Percentiles rank a stretch among this genome's conserved stretches.
Conservation (phyloP, 441 rosid species). For the Mallotus japonicus region DNA sequence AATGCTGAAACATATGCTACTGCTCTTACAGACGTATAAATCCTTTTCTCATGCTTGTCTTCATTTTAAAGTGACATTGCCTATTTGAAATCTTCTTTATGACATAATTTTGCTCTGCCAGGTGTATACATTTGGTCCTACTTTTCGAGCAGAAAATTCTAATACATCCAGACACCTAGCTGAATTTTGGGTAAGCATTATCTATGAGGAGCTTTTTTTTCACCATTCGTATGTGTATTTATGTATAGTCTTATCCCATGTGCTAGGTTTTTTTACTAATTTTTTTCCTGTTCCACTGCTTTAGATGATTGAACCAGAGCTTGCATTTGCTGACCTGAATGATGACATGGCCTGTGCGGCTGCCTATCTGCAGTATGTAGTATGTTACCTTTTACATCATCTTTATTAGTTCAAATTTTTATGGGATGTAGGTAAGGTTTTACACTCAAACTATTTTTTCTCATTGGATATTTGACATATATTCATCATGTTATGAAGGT, state of each 20-base stretch:
- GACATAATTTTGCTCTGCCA: constrained; percentile 25
- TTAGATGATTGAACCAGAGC: constrained; percentile 99
- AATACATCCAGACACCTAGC: constrained; percentile 94
- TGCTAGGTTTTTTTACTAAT: constrained; percentile 14
- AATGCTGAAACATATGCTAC: constrained; percentile 96
- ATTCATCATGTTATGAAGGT: constrained; percentile 48
- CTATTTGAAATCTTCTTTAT: constrained; percentile 8
- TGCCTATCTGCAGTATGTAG: constrained; percentile 99
- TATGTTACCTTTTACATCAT: constrained; percentile 68
- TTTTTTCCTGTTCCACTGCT: constrained; percentile 20
- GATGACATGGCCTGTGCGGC: constrained; percentile 99
- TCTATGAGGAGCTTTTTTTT: background rate
- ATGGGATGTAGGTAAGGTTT: constrained; percentile 10
- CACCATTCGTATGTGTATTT: background rate
- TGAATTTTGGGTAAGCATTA: constrained; percentile 81
- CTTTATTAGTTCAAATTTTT: constrained; percentile 28
- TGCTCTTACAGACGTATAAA: constrained; percentile 85
- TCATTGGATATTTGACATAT: background rate
- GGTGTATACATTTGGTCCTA: constrained; percentile 97
- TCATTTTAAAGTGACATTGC: constrained; percentile 9
- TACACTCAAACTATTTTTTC: too few species aligned
- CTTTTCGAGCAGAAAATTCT: constrained; percentile 96
- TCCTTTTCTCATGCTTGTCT: constrained; percentile 14
- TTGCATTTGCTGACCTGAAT: constrained; percentile 90
- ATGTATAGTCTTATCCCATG: background rate